These are phyloP conservation scores for Pisolithus microcarpus DNA, from an alignment of 768 basidiomycete genomes.

Conservation along the genomic window DNA sequence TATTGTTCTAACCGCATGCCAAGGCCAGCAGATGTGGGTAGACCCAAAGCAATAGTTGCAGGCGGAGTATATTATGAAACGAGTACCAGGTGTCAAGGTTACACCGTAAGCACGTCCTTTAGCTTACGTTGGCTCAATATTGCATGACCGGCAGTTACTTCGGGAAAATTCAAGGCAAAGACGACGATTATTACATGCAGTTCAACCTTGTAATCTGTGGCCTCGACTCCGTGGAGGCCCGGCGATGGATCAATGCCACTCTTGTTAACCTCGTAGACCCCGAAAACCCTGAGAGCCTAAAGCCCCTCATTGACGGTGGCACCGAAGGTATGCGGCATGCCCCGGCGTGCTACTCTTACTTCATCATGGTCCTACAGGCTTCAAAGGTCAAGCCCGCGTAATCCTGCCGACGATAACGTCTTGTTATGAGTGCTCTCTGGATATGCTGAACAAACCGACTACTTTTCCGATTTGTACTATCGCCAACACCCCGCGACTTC, in stretches of 20 bases:
- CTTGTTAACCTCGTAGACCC: constrained; percentile 90
- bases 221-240: constrained; percentile 93
- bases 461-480: constrained; percentile 98
- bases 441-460: constrained; percentile 97
- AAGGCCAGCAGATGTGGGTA: constrained; percentile 86
- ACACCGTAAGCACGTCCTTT: constrained; percentile 65
- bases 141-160: constrained; percentile 56
- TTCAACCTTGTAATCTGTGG: constrained; percentile 98
- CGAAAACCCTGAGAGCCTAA: constrained; percentile 88
- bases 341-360: neutral
- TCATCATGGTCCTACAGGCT: constrained; percentile 46
- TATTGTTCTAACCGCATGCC: constrained; percentile 1
- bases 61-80: constrained; percentile 96
- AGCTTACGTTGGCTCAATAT: constrained; percentile 1
- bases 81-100: constrained; percentile 93
- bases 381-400: constrained; percentile 96
- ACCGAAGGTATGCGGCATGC: constrained; percentile 65
- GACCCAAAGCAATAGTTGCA: constrained; percentile 88
- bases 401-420: constrained; percentile 93
- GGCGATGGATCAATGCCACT: constrained; percentile 98
- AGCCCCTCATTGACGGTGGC: constrained; percentile 96
- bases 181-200: constrained; percentile 88
- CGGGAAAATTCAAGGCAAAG: constrained; percentile 98
- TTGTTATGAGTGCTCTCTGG: constrained; percentile 96
- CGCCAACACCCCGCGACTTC: constrained; percentile 94